These are phyloP conservation scores for Beauveria sp. DNA, from an alignment of 2,329 filamentous ascomycete species.

Conservation along the genomic window DNA sequence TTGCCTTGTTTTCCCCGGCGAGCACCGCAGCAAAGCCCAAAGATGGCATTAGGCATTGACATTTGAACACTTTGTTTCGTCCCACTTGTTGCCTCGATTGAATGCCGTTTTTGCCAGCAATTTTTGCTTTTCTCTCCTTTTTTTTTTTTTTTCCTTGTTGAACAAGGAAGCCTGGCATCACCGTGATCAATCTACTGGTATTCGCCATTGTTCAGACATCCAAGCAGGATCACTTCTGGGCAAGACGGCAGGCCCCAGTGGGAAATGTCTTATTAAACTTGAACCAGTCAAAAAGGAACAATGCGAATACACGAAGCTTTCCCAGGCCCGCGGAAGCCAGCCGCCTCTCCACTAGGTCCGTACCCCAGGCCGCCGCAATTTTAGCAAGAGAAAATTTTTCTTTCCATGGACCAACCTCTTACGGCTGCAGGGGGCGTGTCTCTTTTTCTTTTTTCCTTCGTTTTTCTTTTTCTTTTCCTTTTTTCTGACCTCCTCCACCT, in stretches of 20 bases:
- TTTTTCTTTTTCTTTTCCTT: background rate
- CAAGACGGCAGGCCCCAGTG: background rate
- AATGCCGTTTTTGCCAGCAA: background rate
- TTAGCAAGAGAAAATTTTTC: constrained; percentile 16
- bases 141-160: background rate
- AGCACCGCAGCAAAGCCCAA: background rate
- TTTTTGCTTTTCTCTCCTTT: background rate
- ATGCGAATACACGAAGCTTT: constrained; percentile 1
- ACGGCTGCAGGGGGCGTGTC: background rate
- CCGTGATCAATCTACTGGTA: background rate
- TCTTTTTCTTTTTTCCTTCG: background rate
- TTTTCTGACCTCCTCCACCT: background rate
- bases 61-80: background rate
- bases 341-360: constrained; percentile 1
- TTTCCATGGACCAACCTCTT: background rate
- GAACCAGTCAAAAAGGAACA: background rate
- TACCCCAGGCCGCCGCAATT: constrained; percentile 17
- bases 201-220: too few relatives aligned
- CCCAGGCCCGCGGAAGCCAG: constrained; percentile 5
- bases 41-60: background rate
- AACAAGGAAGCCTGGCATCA: background rate
- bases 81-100: constrained; percentile 9
- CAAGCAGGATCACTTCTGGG: background rate
- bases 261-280: constrained; percentile 6
- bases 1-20: background rate